Conservation (phyloP, 2,329 filamentous ascomycete species). For the Didymella glomerata region DNA sequence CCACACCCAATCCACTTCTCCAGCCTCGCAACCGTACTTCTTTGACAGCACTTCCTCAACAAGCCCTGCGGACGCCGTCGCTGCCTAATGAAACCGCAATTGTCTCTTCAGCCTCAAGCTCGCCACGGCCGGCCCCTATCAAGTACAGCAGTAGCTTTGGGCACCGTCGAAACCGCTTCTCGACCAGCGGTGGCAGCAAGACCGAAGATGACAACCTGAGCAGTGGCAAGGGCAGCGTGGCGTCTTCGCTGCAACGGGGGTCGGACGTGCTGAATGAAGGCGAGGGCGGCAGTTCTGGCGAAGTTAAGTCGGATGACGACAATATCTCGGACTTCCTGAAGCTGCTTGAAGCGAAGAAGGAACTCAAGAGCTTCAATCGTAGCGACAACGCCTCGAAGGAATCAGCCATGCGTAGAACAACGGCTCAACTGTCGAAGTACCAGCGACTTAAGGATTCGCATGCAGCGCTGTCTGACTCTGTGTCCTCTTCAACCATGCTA, state of each 20-base stretch:
- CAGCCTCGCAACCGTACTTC: slow-evolving; percentile 75
- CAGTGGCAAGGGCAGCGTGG: slow-evolving; percentile 80
- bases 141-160: slow-evolving; percentile 95
- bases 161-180: slow-evolving; percentile 80
- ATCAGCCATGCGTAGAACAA: slow-evolving; percentile 75
- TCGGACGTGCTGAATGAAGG: slow-evolving; percentile 80
- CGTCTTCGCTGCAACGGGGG: slow-evolving; percentile 75
- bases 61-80: slow-evolving; percentile 73
- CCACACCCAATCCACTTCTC: slow-evolving; percentile 38
- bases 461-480: slow-evolving; percentile 86
- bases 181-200: slow-evolving; percentile 76
- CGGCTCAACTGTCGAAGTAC: slow-evolving; percentile 82
- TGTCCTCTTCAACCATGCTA: slow-evolving; percentile 87
- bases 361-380: slow-evolving; percentile 79
- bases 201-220: slow-evolving; percentile 77
- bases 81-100: slow-evolving; percentile 67
- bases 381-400: slow-evolving; percentile 67
- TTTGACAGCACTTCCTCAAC: slow-evolving; percentile 77
- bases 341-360: slow-evolving; percentile 85
- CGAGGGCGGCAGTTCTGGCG: slow-evolving; percentile 69
- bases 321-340: slow-evolving; percentile 95
- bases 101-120: slow-evolving; percentile 74
- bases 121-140: slow-evolving; percentile 79
- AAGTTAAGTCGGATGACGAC: slow-evolving; percentile 82
- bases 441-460: slow-evolving; percentile 90